These are phyloP conservation scores for Vigna reflexopilosa DNA, from an alignment of 306 rosid species.

Conservation along the genomic window DNA sequence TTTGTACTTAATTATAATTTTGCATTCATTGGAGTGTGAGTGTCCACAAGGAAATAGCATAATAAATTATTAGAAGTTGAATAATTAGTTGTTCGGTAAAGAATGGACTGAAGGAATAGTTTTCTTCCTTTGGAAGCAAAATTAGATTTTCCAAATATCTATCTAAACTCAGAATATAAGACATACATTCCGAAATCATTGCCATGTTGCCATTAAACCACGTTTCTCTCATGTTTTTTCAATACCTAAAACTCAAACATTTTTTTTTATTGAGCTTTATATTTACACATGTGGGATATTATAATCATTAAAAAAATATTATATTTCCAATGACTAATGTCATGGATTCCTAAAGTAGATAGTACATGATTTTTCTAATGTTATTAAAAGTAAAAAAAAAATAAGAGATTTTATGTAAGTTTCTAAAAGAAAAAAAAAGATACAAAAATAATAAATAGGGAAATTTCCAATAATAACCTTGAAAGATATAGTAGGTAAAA, in stretches of 20 bases:
- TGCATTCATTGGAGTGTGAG: too few species aligned
- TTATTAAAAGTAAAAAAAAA: too few species aligned
- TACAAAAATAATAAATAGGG: too few species aligned
- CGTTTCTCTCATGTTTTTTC: background rate
- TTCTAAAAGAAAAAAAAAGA: too few species aligned
- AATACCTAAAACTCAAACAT: background rate
- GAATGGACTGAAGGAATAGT: background rate
- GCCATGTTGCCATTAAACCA: background rate
- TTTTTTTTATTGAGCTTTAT: background rate
- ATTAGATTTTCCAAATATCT: background rate
- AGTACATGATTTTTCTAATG: too few species aligned
- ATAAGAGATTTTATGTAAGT: too few species aligned
- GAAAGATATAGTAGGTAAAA: background rate
- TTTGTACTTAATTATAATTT: too few species aligned
- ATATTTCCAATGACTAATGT: background rate
- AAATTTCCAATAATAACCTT: background rate
- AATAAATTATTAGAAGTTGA: too few species aligned
- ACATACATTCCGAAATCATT: background rate
- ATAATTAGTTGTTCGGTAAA: too few species aligned
- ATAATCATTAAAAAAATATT: background rate
- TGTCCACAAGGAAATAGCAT: too few species aligned
- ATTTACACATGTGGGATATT: background rate
- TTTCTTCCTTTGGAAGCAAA: constrained; percentile 26
- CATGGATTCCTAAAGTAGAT: too few species aligned
- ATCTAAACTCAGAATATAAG: background rate